Conservation (phyloP, 2,329 filamentous ascomycete species). For the Trichophyton rubrum region DNA sequence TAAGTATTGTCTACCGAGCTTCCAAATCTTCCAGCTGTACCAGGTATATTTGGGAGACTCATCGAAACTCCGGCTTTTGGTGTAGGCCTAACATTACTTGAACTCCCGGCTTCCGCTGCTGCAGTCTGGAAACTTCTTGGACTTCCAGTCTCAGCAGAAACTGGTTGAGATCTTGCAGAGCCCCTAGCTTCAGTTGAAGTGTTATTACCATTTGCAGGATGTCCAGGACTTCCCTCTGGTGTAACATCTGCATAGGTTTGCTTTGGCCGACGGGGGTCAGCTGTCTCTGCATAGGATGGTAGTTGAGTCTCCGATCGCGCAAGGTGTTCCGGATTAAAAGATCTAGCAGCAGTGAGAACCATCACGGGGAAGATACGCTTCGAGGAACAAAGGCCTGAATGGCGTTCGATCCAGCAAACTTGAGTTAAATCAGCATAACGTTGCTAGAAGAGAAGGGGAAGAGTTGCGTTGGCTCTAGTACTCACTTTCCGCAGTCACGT, state of each 20-base stretch:
- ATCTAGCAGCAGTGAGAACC: neutral
- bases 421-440: neutral
- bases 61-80: neutral
- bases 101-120: neutral
- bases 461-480: neutral
- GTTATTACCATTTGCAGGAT: too few species aligned
- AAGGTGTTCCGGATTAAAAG: neutral
- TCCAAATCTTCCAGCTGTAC: too few species aligned
- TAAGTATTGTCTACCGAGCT: too few species aligned
- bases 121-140: too few species aligned
- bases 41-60: too few species aligned
- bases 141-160: too few species aligned
- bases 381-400: neutral
- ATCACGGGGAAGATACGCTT: neutral
- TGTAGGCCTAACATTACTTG: neutral
- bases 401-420: neutral
- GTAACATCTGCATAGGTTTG: neutral
- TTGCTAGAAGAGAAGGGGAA: neutral
- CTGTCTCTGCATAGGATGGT: neutral
- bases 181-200: too few species aligned
- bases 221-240: neutral
- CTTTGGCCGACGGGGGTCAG: neutral
- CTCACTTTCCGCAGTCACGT: neutral
- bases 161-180: too few species aligned
- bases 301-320: neutral